Evolutionary conservation across 352 stramenopile species (phyloP).

Genomic region (Hyphochytrium catenoides): DNA sequence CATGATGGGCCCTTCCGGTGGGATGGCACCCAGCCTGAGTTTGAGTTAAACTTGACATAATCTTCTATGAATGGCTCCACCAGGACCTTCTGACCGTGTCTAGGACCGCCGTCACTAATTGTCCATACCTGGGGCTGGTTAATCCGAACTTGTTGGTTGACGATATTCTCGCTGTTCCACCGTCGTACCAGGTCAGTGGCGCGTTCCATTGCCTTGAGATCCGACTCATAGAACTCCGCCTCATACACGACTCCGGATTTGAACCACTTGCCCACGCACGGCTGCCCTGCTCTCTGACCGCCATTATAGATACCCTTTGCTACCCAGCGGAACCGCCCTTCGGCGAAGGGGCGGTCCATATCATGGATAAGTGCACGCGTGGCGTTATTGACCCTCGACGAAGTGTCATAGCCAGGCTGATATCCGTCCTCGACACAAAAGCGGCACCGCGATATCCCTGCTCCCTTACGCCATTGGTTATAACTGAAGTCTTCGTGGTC

Average conservation of each 20-base stretch:
- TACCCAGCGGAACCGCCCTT: not conserved
- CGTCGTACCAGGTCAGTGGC: not conserved
- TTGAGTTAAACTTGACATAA: conserved; percentile 1
- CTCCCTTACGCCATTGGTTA: too few species aligned
- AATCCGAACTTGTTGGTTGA: not conserved
- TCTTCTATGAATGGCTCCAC: not conserved
- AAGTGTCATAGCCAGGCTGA: too few species aligned
- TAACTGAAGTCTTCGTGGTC: too few species aligned
- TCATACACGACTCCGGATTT: not conserved
- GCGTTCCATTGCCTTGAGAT: not conserved
- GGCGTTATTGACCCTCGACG: not conserved
- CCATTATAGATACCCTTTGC: not conserved
- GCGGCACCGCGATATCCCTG: too few species aligned
- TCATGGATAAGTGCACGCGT: not conserved
- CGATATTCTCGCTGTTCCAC: not conserved
- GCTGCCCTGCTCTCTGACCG: not conserved
- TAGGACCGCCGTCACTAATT: not conserved
- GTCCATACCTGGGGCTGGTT: not conserved
- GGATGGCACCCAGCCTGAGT: not conserved
- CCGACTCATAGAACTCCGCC: not conserved
- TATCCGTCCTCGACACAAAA: too few species aligned
- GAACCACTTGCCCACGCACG: conserved; percentile 1
- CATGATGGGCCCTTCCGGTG: too few species aligned
- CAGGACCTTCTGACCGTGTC: not conserved
- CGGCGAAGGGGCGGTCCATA: not conserved